A percentile compares a stretch with the other conserved stretches of the same genome.
phyloP scores from a whole-genome alignment of 768 basidiomycete species.

The Sistotremastrum niveocremeum region DNA sequence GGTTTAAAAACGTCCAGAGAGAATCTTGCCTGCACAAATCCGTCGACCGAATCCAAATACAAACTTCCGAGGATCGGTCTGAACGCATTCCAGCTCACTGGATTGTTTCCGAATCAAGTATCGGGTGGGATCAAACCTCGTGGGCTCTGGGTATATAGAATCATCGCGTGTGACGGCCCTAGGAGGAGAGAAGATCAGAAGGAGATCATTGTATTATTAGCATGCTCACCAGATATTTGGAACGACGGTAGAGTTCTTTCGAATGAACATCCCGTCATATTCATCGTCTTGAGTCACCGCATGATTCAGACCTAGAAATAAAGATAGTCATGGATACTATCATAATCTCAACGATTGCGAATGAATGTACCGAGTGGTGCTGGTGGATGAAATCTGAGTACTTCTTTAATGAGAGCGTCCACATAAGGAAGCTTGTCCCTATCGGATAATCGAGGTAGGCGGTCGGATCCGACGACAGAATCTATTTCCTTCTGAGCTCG shows the following conservation, averaged over 20 bases:
- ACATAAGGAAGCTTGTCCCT: slow-evolving; percentile 3
- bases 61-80: slow-evolving; percentile 2
- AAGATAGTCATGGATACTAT: too few species aligned
- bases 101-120: not conserved
- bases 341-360: too few species aligned
- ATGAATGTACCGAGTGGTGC: too few species aligned
- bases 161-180: not conserved
- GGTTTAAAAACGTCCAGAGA: not conserved
- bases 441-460: slow-evolving; percentile 3
- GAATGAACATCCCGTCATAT: too few species aligned
- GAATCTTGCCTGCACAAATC: slow-evolving; percentile 1
- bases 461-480: slow-evolving; percentile 5
- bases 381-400: too few species aligned
- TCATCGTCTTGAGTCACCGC: too few species aligned
- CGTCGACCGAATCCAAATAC: slow-evolving; percentile 3
- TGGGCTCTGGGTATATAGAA: not conserved
- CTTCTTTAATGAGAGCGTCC: too few species aligned
- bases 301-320: too few species aligned
- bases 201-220: too few species aligned
- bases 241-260: too few species aligned
- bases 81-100: not conserved
- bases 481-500: slow-evolving; percentile 11
- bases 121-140: not conserved
- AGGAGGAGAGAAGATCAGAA: too few species aligned
- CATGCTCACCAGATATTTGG: too few species aligned